These are phyloP conservation scores for Ophiocytium majus DNA, from an alignment of 352 stramenopile genomes.

Conservation along the genomic window DNA sequence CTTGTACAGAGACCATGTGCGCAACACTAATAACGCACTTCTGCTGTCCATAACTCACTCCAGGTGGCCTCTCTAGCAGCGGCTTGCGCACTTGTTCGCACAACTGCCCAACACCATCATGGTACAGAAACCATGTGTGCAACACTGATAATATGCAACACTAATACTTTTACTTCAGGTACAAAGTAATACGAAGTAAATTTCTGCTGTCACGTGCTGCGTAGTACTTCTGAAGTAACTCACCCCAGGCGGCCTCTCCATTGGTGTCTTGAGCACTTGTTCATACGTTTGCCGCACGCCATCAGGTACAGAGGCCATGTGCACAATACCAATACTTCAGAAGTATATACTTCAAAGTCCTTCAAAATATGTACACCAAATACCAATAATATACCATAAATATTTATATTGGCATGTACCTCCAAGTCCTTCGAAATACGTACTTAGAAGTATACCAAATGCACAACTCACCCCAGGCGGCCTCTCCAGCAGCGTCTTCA, in stretches of 20 bases:
- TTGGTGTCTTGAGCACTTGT: slow-evolving; percentile 20
- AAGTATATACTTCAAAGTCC: no score
- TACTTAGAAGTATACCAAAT: not conserved
- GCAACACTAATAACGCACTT: not conserved
- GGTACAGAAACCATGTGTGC: not conserved
- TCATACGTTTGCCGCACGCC: slow-evolving; percentile 5
- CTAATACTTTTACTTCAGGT: not conserved
- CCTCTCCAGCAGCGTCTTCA: slow-evolving; percentile 17
- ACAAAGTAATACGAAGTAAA: no score
- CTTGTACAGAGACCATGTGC: slow-evolving; percentile 4
- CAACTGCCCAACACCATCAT: not conserved
- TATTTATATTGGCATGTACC: no score
- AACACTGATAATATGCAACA: not conserved
- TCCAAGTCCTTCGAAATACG: no score
- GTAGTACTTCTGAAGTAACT: no score
- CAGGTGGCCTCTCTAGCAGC: not conserved
- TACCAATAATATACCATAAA: not conserved
- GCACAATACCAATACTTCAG: no score
- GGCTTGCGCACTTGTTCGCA: slow-evolving; percentile 6
- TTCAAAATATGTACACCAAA: not conserved
- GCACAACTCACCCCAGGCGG: not conserved
- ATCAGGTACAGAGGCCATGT: no score
- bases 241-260: not conserved
- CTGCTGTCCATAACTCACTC: no score
- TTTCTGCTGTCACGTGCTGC: no score